Evolutionary conservation across 2,329 filamentous ascomycete species (phyloP).

Genomic region (Sphaerulina musiva): DNA sequence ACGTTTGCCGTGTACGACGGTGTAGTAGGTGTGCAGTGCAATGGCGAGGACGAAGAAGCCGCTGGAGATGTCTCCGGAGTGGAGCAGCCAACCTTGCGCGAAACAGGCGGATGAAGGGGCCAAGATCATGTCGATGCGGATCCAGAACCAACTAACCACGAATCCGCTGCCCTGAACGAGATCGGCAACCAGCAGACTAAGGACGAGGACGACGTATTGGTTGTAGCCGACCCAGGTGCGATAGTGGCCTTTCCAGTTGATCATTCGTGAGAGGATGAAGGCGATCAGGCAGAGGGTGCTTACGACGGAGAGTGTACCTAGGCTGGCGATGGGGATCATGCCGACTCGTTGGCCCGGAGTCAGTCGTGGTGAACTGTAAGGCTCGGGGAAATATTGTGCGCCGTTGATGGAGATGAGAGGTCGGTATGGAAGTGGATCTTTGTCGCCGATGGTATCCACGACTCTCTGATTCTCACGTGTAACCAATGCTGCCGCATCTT

Average conservation of each 20-base stretch:
- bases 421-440: constrained; percentile 15
- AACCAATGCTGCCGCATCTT: not conserved
- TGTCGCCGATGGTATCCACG: not conserved
- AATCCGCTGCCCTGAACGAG: constrained; percentile 61
- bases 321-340: constrained; percentile 28
- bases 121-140: constrained; percentile 48
- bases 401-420: constrained; percentile 21
- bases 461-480: not conserved
- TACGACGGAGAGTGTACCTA: constrained; percentile 29
- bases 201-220: constrained; percentile 63
- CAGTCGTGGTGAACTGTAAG: constrained; percentile 27
- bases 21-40: constrained; percentile 60
- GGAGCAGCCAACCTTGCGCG: constrained; percentile 63
- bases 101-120: constrained; percentile 53
- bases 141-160: constrained; percentile 55
- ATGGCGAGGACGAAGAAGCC: constrained; percentile 62
- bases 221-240: constrained; percentile 41
- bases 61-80: constrained; percentile 58
- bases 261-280: constrained; percentile 30
- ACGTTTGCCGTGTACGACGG: constrained; percentile 52
- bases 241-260: constrained; percentile 30
- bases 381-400: constrained; percentile 26
- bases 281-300: constrained; percentile 26
- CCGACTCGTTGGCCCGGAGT: constrained; percentile 21
- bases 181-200: constrained; percentile 63